These are phyloP conservation scores for Corymbia citriodora DNA, from an alignment of 441 rosid genomes.

Conservation along the genomic window DNA sequence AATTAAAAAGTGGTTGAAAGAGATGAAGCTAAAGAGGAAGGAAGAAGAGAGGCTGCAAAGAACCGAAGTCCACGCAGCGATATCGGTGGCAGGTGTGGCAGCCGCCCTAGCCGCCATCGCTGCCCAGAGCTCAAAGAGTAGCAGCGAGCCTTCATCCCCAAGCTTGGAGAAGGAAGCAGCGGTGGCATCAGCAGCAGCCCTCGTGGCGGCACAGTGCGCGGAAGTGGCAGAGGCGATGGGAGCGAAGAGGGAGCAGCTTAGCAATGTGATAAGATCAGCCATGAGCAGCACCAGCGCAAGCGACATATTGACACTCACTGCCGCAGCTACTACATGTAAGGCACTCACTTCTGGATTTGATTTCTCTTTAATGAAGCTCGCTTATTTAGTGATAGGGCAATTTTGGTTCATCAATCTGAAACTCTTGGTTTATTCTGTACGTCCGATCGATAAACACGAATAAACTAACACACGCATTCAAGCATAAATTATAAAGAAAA, in stretches of 20 bases:
- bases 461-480: background rate
- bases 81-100: conserved; percentile 83
- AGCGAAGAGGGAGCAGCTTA: conserved; percentile 67
- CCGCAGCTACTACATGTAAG: conserved; percentile 88
- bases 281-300: conserved; percentile 54
- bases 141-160: conserved; percentile 7
- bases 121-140: conserved; percentile 41
- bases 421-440: background rate
- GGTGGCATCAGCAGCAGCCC: conserved; percentile 82
- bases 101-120: conserved; percentile 86
- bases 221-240: conserved; percentile 87
- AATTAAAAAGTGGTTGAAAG: conserved; percentile 85
- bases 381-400: background rate
- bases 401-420: background rate
- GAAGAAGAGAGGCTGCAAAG: conserved; percentile 71
- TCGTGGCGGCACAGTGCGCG: conserved; percentile 85
- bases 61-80: conserved; percentile 84
- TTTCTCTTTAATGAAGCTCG: background rate
- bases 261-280: conserved; percentile 60
- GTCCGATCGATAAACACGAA: background rate
- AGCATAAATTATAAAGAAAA: background rate
- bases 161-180: conserved; percentile 46
- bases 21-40: conserved; percentile 62
- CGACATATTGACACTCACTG: conserved; percentile 82
- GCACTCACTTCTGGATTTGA: background rate